phyloP scores from a whole-genome alignment of 2,329 filamentous ascomycete species.

The Diaporthe citri region DNA sequence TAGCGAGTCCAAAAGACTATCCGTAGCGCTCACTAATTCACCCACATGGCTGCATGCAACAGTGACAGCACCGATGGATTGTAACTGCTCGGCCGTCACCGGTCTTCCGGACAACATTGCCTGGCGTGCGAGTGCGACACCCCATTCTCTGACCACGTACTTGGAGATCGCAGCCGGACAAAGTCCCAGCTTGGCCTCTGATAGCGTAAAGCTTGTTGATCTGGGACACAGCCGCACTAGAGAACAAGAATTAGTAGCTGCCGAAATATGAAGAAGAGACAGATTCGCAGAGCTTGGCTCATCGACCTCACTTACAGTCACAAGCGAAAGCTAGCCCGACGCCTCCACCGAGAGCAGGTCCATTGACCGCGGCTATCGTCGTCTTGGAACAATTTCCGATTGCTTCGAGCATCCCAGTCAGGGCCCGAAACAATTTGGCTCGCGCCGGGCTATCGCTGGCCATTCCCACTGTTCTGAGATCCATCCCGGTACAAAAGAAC shows the following conservation, averaged over 20 bases:
- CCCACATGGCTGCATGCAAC: not conserved
- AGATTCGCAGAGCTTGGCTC: not conserved
- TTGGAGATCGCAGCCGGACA: not conserved
- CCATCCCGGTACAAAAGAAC: constrained; percentile 15
- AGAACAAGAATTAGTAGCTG: not conserved
- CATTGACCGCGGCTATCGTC: not conserved
- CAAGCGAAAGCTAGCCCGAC: constrained; percentile 4
- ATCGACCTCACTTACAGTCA: not conserved
- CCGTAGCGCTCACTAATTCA: not conserved
- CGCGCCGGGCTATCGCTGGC: too few relatives aligned
- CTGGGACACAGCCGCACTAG: not conserved
- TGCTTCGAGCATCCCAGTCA: not conserved
- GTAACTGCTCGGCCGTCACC: not conserved
- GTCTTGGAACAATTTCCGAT: not conserved
- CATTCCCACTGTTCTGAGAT: not conserved
- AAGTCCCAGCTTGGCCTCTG: not conserved
- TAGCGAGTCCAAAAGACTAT: not conserved
- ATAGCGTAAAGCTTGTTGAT: not conserved
- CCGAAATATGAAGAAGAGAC: not conserved
- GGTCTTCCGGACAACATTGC: not conserved
- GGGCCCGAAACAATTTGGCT: not conserved
- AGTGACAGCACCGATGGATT: not conserved
- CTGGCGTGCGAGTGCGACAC: not conserved
- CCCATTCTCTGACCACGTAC: not conserved
- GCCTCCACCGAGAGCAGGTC: not conserved